These are phyloP conservation scores for Caulochytrium protostelioides DNA, from an alignment of 371 early-diverging fungal species.

Conservation along the genomic window DNA sequence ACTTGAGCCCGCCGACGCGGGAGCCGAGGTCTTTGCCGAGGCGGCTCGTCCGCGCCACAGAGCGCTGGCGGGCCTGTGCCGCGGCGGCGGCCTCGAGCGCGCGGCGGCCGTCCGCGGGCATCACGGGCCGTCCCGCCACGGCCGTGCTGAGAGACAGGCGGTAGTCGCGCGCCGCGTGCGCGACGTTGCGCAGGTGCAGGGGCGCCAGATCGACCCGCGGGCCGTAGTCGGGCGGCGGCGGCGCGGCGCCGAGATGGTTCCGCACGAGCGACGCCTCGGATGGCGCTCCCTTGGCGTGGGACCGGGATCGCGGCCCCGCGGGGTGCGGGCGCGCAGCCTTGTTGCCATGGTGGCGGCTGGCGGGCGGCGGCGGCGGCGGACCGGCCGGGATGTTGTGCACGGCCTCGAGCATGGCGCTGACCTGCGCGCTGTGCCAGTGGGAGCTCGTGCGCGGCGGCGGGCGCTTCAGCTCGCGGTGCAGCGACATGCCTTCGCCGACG, in stretches of 20 bases:
- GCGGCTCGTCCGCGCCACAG: background rate
- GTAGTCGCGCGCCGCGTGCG: too few species aligned
- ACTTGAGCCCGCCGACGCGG: background rate
- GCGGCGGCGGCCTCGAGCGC: background rate
- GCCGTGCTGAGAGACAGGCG: too few species aligned
- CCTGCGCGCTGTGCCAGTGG: too few species aligned
- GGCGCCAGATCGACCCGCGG: too few species aligned
- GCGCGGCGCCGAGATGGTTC: background rate
- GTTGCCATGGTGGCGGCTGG: background rate
- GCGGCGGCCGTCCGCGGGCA: background rate
- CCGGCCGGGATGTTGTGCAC: background rate
- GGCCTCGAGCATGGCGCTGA: background rate
- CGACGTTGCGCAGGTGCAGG: too few species aligned
- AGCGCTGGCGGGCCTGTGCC: background rate
- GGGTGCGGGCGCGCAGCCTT: background rate
- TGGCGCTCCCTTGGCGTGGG: background rate
- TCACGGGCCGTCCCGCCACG: too few species aligned
- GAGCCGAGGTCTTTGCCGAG: background rate
- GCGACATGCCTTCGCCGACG: too few species aligned
- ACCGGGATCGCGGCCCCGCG: background rate
- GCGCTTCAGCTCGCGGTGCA: too few species aligned
- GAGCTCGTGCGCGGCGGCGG: too few species aligned
- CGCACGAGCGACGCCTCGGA: background rate
- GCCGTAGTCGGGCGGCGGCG: background rate
- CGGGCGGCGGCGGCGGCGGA: background rate